Conservation (phyloP, 192 early-diverging fungal genomes). For the Oehlia diaphana region DNA sequence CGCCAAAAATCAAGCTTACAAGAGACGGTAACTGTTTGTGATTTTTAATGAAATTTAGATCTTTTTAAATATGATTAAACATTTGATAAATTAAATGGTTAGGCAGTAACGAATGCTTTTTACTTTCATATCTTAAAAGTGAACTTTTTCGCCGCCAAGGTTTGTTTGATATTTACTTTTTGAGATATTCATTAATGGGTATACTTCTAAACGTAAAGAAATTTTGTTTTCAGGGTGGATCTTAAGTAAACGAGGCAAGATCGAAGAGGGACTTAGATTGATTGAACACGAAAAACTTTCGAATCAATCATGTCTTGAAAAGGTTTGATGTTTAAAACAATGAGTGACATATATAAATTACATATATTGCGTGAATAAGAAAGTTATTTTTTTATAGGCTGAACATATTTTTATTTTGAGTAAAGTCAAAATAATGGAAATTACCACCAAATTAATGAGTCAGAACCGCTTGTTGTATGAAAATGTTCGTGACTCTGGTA, state of each 20-base stretch:
- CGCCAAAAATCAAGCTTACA: not conserved
- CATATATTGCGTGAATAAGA: not conserved
- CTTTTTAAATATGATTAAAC: not conserved
- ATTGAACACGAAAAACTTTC: slow-evolving; percentile 27
- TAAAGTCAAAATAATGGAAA: slow-evolving; percentile 26
- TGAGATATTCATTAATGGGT: not conserved
- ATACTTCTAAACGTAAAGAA: not conserved
- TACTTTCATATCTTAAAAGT: slow-evolving; percentile 45
- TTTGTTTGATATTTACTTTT: slow-evolving; percentile 18
- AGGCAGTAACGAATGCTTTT: slow-evolving; percentile 40
- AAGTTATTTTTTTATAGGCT: not conserved
- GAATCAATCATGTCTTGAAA: slow-evolving; percentile 37
- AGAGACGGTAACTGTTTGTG: slow-evolving; percentile 2
- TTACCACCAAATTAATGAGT: not conserved
- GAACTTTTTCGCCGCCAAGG: slow-evolving; percentile 43
- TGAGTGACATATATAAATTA: not conserved
- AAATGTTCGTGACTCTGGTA: slow-evolving; percentile 56
- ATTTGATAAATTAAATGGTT: not conserved
- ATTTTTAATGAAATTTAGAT: not conserved
- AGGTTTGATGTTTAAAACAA: slow-evolving; percentile 30
- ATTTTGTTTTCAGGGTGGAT: slow-evolving; percentile 25
- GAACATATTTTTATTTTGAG: slow-evolving; percentile 21
- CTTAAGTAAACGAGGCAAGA: slow-evolving; percentile 37
- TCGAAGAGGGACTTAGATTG: slow-evolving; percentile 40
- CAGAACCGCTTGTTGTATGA: slow-evolving; percentile 26